Evolutionary conservation across 2,329 filamentous ascomycete genomes (phyloP), one percentile per base, ranked within the genome.

Genomic region (Emergomyces orientalis): DNA sequence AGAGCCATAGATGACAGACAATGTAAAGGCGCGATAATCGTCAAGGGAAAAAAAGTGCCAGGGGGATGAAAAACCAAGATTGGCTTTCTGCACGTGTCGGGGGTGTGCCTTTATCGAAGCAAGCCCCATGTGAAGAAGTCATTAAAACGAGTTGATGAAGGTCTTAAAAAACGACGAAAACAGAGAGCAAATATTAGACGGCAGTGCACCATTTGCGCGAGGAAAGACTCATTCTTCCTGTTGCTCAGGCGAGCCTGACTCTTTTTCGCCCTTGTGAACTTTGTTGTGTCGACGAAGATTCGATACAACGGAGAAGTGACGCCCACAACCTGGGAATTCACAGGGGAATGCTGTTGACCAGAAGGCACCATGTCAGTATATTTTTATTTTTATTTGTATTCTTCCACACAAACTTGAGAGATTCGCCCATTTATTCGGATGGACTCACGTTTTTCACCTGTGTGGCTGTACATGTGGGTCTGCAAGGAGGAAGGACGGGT

Each of bases 401-500:
- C 39, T 22, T 17, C 8, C 30, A 58, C n/a, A 13, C 32, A 25
- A 11, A 58, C 19, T 34, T n/a, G 25, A n/a, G 11, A 51, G 25
- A 5, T 25, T 3, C n/a, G 22, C 8, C 4, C 45, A 19, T 14
- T 3, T 11, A 32, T 32, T 4, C 8, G 25, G 13, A 6, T 52
- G 49, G 52, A 87, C 91, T 83, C 85, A 96, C 91, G 93, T 80
- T 97, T 97, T 77, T 97, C 93, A 73, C 93, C 93, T 62, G 93
- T 97, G 73, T 97, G 93, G 77, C 91, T 96, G 79, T 97, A 97
- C 89, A 97, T 97, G 74, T 97, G 93, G 39, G 93, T 97, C 74
- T 97, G 93, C 47, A 97, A 77, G 17, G 93, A 97, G 73, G 91
- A 96, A 1, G 93, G 93, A 62, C 93, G 85, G 1, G 93, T 97